Evolutionary conservation across 2,329 filamentous ascomycete genomes (phyloP), one percentile per base, ranked within the genome.

Genomic region (Colletotrichum filicis): DNA sequence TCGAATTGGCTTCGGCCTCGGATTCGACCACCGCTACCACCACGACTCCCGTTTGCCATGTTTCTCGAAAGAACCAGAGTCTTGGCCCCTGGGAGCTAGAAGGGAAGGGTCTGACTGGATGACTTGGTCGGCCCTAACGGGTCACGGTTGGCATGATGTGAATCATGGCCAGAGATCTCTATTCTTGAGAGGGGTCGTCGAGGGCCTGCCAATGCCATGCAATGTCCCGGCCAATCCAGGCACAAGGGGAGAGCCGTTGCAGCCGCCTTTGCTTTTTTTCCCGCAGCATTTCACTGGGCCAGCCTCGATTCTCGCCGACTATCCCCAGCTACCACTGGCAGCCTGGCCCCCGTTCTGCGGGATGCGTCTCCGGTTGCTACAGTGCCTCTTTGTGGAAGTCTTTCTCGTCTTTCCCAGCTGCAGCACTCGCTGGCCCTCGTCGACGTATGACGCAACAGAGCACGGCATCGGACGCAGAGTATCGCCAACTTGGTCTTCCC

Each of bases 401-500:
- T 49, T 26, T 9, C 55, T 30, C 7, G n/a, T 37, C n/a, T 37
- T 61, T 19, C 3, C 22, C 35, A 11, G 42, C 42, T 19, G 35
- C 24, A 30, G 35, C 59, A 22, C n/a, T 19, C 58, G 53, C 55
- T 28, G 49, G 30, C 46, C 46, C 22, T 52, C 55, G 66, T 62
- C 71, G 19, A 30, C 55, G 71, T 71, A 73, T 73, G 71, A 73
- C 71, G 71, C 66, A 73, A 73, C 56, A 61, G 66, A 71, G 71
- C 71, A 71, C 66, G 35, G 60, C 71, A 37, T 70, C 71, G 66
- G 71, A 60, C 61, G 19, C 19, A 22, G 19, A 49, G 19, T 9
- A 70, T 73, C 66, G 71, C 71, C 71, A 71, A 53, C 60, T 66
- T 62, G 61, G 53, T 61, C 42, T 35, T n/a, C 12, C 30, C 30